Conservation (phyloP, 2,329 filamentous ascomycete genomes). For the Blumeria hordei region DNA sequence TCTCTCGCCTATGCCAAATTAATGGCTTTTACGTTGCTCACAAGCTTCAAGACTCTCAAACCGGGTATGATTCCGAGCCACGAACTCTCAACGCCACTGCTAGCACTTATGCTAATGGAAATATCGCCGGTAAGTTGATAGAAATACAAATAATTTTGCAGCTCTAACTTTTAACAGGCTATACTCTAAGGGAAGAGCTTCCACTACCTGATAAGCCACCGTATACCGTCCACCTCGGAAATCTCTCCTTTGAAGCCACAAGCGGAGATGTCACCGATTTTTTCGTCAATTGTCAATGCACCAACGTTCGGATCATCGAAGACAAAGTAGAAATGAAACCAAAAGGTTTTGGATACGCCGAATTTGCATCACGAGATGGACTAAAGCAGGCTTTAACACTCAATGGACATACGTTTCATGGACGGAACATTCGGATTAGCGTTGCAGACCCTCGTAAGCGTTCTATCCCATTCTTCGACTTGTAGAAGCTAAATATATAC, state of each 20-base stretch:
- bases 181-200: constrained; percentile 45
- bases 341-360: constrained; percentile 95
- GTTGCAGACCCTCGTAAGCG: constrained; percentile 90
- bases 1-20: not conserved
- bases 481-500: not conserved
- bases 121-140: constrained; percentile 11
- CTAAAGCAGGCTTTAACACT: constrained; percentile 74
- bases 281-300: constrained; percentile 63
- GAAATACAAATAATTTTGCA: constrained; percentile 2
- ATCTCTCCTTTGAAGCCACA: constrained; percentile 86
- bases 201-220: constrained; percentile 82
- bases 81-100: constrained; percentile 14
- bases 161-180: constrained; percentile 20
- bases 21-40: constrained; percentile 3
- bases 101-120: constrained; percentile 13
- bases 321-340: constrained; percentile 83
- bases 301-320: constrained; percentile 86
- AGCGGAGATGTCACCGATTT: constrained; percentile 64
- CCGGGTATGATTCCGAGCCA: constrained; percentile 13
- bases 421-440: constrained; percentile 76
- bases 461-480: not conserved
- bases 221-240: constrained; percentile 87
- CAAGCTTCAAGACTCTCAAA: constrained; percentile 14
- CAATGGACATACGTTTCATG: constrained; percentile 63
- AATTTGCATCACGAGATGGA: constrained; percentile 71